phyloP scores from a whole-genome alignment of 1,139 yeast species.

The Blastobotrys capitulatus region DNA sequence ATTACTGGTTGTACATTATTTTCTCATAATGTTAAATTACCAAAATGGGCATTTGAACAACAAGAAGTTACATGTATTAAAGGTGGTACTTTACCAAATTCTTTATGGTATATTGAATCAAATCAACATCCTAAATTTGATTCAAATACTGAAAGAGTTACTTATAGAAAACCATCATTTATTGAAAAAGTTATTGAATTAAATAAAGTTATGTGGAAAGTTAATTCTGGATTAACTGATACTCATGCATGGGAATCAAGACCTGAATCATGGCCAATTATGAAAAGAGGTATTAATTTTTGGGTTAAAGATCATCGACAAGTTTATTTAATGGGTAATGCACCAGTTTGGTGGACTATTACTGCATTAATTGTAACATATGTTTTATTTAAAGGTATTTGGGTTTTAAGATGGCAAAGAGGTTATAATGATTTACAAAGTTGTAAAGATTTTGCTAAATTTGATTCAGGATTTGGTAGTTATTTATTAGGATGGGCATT shows the following conservation, averaged over 20 bases:
- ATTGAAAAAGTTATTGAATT: conserved; percentile 68
- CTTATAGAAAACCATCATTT: conserved; percentile 61
- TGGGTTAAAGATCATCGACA: conserved; percentile 78
- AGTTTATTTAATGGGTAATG: conserved; percentile 86
- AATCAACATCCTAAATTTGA: conserved; percentile 42
- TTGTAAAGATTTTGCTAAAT: conserved; percentile 53
- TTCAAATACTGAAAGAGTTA: conserved; percentile 46
- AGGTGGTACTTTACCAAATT: conserved; percentile 68
- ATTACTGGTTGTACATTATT: conserved; percentile 86
- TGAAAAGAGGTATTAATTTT: conserved; percentile 89
- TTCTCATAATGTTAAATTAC: conserved; percentile 80
- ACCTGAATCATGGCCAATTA: conserved; percentile 85
- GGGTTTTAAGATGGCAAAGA: conserved; percentile 72
- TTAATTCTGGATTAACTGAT: conserved; percentile 78
- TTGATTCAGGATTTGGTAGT: conserved; percentile 62
- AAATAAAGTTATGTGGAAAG: conserved; percentile 86
- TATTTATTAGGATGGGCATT: conserved; percentile 76
- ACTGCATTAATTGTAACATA: conserved; percentile 54
- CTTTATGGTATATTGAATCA: conserved; percentile 85
- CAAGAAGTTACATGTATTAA: conserved; percentile 93
- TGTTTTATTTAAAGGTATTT: conserved; percentile 46
- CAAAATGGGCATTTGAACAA: conserved; percentile 95
- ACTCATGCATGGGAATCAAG: conserved; percentile 85
- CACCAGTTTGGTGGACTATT: conserved; percentile 85
- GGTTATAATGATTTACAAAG: conserved; percentile 39